Evolutionary conservation across 495 filamentous ascomycete species (phyloP), one percentile per base, ranked within the genome.

Genomic region (Podospora conica): DNA sequence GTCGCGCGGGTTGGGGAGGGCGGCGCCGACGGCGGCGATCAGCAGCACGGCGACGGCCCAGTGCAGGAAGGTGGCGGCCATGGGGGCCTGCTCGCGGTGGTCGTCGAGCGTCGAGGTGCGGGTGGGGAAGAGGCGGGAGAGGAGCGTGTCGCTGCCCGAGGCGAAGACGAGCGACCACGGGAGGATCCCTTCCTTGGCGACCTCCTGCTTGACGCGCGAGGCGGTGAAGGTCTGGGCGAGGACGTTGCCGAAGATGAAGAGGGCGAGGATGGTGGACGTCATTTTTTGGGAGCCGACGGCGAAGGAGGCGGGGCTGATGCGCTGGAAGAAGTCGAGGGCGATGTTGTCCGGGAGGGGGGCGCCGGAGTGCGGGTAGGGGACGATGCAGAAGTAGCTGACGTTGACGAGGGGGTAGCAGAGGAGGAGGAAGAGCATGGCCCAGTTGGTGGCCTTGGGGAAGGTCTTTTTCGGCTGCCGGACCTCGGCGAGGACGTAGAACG

Each of bases 401-500:
- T 71, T 73, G 11, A 65, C 55, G 18, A 71, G 59, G 12, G 66
- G 24, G 58, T 33, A 71, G 21, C 70, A 29, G n/a, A 66, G 11
- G 11, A 64, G 7, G 18, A 63, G 28, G 10, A 58, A 31, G n/a
- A 64, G 25, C 27, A 73, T 61, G 10, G 63, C 71, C 4, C 11
- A 23, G 53, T 62, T 55, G 9, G 69, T 60, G 15, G 55, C 55
- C 31, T 57, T 69, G n/a, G 71, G 63, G 31, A 75, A 74, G 0
- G 56, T 54, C 21, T 64, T 66, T 20, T 59, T 57, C 0, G 73
- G 73, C 21, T 60, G 58, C 11, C 22, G 11, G 25, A 75, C 65
- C 55, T 75, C 73, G 53, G 60, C 59, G n/a, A 73, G 61, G 21
- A 75, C 71, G 66, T 75, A 72, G 48, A 70, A 72, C 8, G 71